Conservation (phyloP, 1,284 basidiomycete species). For the Puccinia hordei region DNA sequence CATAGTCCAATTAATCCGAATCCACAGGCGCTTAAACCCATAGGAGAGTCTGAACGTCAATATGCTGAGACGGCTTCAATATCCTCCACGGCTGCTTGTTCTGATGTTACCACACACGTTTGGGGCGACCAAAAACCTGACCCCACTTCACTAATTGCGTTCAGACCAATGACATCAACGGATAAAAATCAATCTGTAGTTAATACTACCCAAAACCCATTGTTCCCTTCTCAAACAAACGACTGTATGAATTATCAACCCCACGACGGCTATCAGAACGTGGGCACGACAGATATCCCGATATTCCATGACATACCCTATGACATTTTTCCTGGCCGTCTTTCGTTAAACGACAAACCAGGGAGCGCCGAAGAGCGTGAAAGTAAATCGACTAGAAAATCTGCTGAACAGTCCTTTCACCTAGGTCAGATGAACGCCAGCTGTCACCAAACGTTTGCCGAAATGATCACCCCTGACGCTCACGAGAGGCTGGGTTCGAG, state of each 20-base stretch:
- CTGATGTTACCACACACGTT: neutral
- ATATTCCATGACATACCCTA: slow-evolving; percentile 37
- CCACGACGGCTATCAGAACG: neutral
- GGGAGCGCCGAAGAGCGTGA: neutral
- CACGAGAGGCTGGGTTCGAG: neutral
- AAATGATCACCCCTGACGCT: neutral
- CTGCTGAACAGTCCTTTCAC: slow-evolving; percentile 16
- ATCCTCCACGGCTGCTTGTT: neutral
- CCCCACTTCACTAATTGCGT: slow-evolving; percentile 8
- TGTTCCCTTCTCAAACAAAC: slow-evolving; percentile 14
- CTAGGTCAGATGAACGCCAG: neutral
- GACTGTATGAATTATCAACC: slow-evolving; percentile 4
- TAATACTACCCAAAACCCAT: slow-evolving; percentile 6
- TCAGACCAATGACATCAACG: slow-evolving; percentile 11
- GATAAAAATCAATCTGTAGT: neutral
- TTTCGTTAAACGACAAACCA: neutral
- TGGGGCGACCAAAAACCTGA: slow-evolving; percentile 11
- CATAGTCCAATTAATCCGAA: slow-evolving; percentile 21
- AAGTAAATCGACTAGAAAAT: neutral
- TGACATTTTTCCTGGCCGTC: slow-evolving; percentile 10
- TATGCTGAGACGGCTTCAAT: neutral
- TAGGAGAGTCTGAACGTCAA: slow-evolving; percentile 1
- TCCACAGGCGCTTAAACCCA: slow-evolving; percentile 1
- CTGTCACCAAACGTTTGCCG: neutral
- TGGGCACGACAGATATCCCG: slow-evolving; percentile 7